These are phyloP conservation scores for Schrenkiella parvula DNA, from an alignment of 345 rosid species.

Conservation along the genomic window DNA sequence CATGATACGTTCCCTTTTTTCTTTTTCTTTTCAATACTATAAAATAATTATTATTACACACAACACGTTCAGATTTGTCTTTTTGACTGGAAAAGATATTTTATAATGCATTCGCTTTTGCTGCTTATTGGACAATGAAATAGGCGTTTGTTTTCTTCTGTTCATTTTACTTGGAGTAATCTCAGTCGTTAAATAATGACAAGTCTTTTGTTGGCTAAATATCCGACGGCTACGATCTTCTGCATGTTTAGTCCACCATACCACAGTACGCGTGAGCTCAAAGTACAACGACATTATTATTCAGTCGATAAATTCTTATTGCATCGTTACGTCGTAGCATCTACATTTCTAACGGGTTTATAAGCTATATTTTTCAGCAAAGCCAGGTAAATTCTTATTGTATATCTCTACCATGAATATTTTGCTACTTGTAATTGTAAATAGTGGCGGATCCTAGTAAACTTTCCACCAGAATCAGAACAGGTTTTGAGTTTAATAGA, in stretches of 20 bases:
- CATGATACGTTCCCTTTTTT: not conserved
- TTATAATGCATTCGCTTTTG: not conserved
- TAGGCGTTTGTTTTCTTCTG: slow-evolving; percentile 1
- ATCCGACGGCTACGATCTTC: not conserved
- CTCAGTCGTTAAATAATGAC: not conserved
- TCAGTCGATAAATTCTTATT: not conserved
- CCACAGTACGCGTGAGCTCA: not conserved
- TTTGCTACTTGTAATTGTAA: too few species aligned
- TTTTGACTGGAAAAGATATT: not conserved
- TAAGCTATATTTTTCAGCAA: not conserved
- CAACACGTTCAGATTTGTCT: slow-evolving; percentile 17
- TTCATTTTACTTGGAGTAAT: not conserved
- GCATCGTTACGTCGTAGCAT: not conserved
- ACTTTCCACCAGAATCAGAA: too few species aligned
- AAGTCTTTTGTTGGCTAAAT: not conserved
- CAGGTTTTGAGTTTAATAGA: too few species aligned
- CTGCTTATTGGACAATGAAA: slow-evolving; percentile 15
- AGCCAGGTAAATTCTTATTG: too few species aligned
- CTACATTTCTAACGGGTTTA: not conserved
- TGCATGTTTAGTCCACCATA: not conserved
- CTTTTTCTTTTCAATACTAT: not conserved
- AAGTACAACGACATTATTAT: not conserved
- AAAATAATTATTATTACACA: not conserved
- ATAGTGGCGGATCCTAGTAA: too few species aligned
- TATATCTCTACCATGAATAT: too few species aligned